Base-by-base conservation (phyloP, 108 stramenopile genomes). In the Phaeodactylum tricornutum region DNA sequence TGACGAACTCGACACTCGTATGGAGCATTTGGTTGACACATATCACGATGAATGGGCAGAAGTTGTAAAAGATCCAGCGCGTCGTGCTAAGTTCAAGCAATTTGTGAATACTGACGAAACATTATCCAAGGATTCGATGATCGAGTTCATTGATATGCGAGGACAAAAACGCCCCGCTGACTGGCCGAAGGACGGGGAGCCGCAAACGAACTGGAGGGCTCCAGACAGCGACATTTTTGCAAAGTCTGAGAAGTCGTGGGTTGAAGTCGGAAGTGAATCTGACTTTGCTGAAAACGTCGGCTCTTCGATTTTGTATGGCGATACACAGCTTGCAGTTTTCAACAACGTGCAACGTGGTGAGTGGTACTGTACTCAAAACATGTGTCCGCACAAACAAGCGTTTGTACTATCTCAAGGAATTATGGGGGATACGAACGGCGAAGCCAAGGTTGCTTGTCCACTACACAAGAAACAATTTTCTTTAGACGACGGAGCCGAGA, bases 31-130 rank as follows among this genome's bases (percentile, higher is more conserved):
- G 57, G 84, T 94, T 14, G 81, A 92, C 50, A 94, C 90, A 4
- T 94, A 94, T 68, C 87, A 92, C 50, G 90, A 92, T 59, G 93
- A 94, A 65, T 92, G 90, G 93, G 67, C 86, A 14, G 88, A 90
- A 53, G 90, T 94, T 50, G 84, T 87, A 45, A 77, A 81, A 47
- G 64, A 87, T 43, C 90, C 85, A 0, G 71, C 76, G 44, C 61
- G 66, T 22, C 67, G 87, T 19, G 66, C 72, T 25, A 58, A 75
- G 46, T 94, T 92, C 69, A 69, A 78, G 43, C 93, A 94, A 60
- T 94, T 92, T 50, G 87, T 77, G 22, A 94, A 94, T 62, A 85
- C 87, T 1, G 91, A 93, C 61, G 62, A 90, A 49, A 75, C 46
- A 40, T 71, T 79, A 45, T 42, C 59, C 15, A 79, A 81, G 50